Evolutionary conservation across 345 rosid species (phyloP).

Genomic region (Dipteronia dyeriana): DNA sequence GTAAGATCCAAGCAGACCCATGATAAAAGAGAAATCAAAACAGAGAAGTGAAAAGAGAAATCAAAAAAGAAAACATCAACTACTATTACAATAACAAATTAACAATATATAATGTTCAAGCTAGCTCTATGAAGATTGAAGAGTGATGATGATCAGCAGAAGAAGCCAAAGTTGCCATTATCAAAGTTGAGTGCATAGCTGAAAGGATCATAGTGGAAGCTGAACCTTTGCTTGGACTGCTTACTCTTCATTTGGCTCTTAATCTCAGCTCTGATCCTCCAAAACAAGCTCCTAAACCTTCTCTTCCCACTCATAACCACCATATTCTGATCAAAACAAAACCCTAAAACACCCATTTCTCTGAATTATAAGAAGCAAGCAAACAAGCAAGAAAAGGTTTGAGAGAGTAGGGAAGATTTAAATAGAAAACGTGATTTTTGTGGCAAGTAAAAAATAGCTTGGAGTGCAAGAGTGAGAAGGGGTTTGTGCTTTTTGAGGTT

Average conservation of each 20-base stretch:
- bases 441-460: constrained; percentile 1
- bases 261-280: constrained; percentile 59
- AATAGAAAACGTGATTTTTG: background rate
- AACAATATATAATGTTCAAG: background rate
- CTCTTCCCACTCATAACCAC: constrained; percentile 44
- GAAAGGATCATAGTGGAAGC: constrained; percentile 70
- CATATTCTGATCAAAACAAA: constrained; percentile 37
- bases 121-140: background rate
- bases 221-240: constrained; percentile 38
- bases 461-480: constrained; percentile 21
- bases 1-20: background rate
- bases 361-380: background rate
- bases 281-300: constrained; percentile 56
- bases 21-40: background rate
- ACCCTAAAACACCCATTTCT: constrained; percentile 29
- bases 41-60: background rate
- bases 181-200: constrained; percentile 89
- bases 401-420: background rate
- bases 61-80: background rate
- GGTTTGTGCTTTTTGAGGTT: constrained; percentile 1
- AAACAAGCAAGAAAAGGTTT: background rate
- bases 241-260: constrained; percentile 45
- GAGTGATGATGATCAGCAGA: constrained; percentile 36
- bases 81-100: background rate
- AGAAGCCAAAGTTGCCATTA: constrained; percentile 62